Conservation (phyloP, 2,329 filamentous ascomycete genomes). For the Emmonsiellopsis sp. region DNA sequence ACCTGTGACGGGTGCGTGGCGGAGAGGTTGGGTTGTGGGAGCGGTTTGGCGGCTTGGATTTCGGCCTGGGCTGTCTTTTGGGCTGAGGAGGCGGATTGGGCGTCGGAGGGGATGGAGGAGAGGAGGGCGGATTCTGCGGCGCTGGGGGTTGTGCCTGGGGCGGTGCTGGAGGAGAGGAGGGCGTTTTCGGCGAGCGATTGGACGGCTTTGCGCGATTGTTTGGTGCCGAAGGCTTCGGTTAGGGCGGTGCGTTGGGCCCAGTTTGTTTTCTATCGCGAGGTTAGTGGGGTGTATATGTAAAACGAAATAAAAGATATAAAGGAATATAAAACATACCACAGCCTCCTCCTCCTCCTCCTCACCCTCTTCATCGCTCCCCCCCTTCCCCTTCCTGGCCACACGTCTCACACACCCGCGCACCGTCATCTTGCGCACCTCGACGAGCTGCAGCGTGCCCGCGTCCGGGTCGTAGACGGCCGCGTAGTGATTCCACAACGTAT, state of each 20-base stretch:
- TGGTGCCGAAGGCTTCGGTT: conserved; percentile 43
- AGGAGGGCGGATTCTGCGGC: conserved; percentile 36
- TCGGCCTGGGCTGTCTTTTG: conserved; percentile 30
- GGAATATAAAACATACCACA: background rate
- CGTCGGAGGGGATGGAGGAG: conserved; percentile 30
- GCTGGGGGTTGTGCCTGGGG: conserved; percentile 22
- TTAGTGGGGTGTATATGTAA: background rate
- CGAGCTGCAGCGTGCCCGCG: conserved; percentile 44
- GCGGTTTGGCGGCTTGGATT: conserved; percentile 38
- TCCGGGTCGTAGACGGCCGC: conserved; percentile 51
- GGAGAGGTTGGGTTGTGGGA: conserved; percentile 34
- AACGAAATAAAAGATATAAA: background rate
- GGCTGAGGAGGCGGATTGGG: conserved; percentile 22
- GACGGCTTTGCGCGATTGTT: conserved; percentile 41
- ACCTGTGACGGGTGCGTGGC: conserved; percentile 37
- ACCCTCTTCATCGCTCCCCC: conserved; percentile 20
- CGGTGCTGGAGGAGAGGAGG: conserved; percentile 31
- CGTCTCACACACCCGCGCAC: conserved; percentile 41
- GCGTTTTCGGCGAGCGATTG: conserved; percentile 41
- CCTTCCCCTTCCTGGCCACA: conserved; percentile 12
- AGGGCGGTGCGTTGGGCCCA: conserved; percentile 33
- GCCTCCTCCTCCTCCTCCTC: conserved; percentile 12
- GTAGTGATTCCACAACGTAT: conserved; percentile 51
- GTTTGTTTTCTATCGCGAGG: conserved; percentile 23
- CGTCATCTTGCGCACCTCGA: conserved; percentile 46